Percentiles rank a stretch among this genome's conserved stretches.
These are phyloP conservation scores for Glaciozyma martinii DNA, from an alignment of 768 basidiomycete species.

Conservation along the genomic window DNA sequence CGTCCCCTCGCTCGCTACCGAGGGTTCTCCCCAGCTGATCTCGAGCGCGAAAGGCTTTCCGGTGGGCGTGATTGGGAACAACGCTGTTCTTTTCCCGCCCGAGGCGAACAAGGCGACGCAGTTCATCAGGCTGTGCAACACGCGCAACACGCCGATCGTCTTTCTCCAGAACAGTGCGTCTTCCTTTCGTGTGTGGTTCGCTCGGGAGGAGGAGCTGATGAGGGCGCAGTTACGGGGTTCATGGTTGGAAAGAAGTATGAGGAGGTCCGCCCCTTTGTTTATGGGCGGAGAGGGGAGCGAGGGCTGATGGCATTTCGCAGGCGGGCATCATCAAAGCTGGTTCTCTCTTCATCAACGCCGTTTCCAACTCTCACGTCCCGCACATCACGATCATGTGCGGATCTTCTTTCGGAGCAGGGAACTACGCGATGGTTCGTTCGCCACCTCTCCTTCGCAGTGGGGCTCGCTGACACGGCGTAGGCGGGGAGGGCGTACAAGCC, in stretches of 20 bases:
- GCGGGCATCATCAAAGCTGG: slow-evolving; percentile 8
- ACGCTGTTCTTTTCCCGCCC: neutral
- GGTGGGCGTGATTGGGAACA: neutral
- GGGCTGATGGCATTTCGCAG: neutral
- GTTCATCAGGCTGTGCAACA: neutral
- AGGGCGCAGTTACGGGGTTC: neutral
- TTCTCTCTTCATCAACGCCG: slow-evolving; percentile 3
- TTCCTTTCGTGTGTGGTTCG: neutral
- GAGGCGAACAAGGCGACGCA: slow-evolving; percentile 3
- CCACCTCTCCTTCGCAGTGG: no score
- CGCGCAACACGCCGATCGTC: slow-evolving; percentile 1
- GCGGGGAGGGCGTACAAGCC: neutral
- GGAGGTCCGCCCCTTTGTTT: neutral
- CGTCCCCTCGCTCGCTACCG: neutral
- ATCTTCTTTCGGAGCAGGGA: neutral
- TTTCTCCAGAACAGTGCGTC: slow-evolving; percentile 4
- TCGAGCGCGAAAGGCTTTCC: neutral
- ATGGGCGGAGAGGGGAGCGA: no score
- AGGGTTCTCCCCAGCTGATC: neutral
- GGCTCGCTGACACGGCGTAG: no score
- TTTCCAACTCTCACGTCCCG: neutral
- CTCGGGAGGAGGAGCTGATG: neutral
- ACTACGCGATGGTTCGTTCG: neutral
- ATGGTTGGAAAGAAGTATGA: slow-evolving; percentile 1
- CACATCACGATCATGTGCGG: slow-evolving; percentile 3